Base-by-base conservation (phyloP, 2,329 filamentous ascomycete genomes). In the Fusarium hainanense region DNA sequence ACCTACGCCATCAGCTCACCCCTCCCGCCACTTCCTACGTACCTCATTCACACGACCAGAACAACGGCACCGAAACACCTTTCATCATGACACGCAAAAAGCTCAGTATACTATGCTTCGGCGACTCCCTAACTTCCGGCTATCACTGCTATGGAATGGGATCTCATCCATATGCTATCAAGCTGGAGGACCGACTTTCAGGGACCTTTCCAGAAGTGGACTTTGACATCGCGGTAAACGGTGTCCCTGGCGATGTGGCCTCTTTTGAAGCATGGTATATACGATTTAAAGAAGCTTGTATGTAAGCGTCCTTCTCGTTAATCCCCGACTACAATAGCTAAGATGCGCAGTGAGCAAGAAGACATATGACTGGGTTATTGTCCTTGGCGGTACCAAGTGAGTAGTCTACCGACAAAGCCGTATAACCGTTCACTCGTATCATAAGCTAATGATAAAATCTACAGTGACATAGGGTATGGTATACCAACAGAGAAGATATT, bases 381-480 rank as follows among this genome's bases (percentile, higher is more conserved):
- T 91, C 7, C 82, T 92, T 4, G 89, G 87, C 11, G 89, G 89
- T 4, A 91, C 89, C 50, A 92, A 91, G 81, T 85, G 78, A 54
- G 81, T 59, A 37, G 32, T 28, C 21, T 14, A 30, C n/a, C 27
- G 21, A 10, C 11, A 42, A n/a, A 37, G 20, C 13, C n/a, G 5
- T 28, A 44, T 18, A 10, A 20, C 3, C 16, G 27, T 10, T 20
- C 23, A 13, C 21, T 16, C 9, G 25, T 18, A 41, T 28, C 16
- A 43, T 23, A 10, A 7, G n/a, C 56, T 68, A 28, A 70, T 43
- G 1, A 9, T 28, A 13, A 37, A 27, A 20, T 16, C 25, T 25
- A 28, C 57, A 85, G 84, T 72, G 89, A 92, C 69, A 76, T 91
- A 7, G 84, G 77, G 23, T 80, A 80, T 63, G 74, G 75, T 11